phyloP scores from a whole-genome alignment of 1,284 basidiomycete genomes.

The Sanghuangporus weigelae region DNA sequence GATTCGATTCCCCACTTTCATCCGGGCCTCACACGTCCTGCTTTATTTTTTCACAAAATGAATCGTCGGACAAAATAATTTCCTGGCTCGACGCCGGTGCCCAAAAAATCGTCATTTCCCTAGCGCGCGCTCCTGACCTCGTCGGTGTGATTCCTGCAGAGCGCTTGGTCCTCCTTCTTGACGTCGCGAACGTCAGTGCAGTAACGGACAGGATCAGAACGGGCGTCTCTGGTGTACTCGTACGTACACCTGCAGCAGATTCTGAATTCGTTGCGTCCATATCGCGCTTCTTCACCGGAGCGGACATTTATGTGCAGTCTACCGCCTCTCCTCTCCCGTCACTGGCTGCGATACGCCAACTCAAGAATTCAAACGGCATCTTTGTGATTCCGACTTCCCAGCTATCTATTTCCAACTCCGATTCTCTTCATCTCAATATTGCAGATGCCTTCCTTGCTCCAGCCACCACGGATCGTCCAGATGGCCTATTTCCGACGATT shows the following conservation, averaged over 20 bases:
- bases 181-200: conserved; percentile 65
- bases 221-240: conserved; percentile 71
- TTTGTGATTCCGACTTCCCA: conserved; percentile 73
- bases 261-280: conserved; percentile 68
- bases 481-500: conserved; percentile 91
- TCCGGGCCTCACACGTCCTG: conserved; percentile 27
- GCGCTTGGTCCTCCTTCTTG: conserved; percentile 70
- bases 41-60: conserved; percentile 57
- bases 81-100: conserved; percentile 71
- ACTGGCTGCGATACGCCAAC: conserved; percentile 48
- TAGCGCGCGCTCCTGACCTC: conserved; percentile 59
- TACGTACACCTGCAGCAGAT: conserved; percentile 65
- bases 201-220: conserved; percentile 68
- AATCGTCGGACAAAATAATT: conserved; percentile 50
- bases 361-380: conserved; percentile 55
- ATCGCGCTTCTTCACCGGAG: conserved; percentile 65
- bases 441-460: conserved; percentile 85
- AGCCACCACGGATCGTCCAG: conserved; percentile 81
- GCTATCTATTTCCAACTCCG: conserved; percentile 56
- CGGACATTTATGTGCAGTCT: conserved; percentile 59
- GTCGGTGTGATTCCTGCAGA: conserved; percentile 66
- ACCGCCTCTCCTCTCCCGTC: conserved; percentile 42
- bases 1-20: not conserved
- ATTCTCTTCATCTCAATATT: conserved; percentile 60
- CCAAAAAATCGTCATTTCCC: conserved; percentile 71